phyloP scores from a whole-genome alignment of 257 asterid genomes.

The Lithospermum erythrorhizon region DNA sequence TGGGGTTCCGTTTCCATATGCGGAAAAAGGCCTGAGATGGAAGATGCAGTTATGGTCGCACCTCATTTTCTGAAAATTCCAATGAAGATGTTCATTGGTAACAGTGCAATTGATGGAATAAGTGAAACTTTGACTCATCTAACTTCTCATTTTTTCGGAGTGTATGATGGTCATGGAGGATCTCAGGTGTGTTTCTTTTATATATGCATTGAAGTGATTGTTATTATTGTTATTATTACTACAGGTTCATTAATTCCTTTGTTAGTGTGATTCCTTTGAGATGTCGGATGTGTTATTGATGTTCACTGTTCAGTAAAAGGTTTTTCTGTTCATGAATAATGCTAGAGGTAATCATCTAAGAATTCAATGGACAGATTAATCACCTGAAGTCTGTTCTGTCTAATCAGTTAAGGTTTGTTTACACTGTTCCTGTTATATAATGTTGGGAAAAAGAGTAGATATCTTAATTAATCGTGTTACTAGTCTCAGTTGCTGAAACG shows the following conservation, averaged over 20 bases:
- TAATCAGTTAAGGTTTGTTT: not conserved
- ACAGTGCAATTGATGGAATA: constrained; percentile 35
- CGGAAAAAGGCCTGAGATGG: constrained; percentile 85
- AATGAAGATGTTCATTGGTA: constrained; percentile 59
- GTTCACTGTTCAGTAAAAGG: not conserved
- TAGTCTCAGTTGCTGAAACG: not conserved
- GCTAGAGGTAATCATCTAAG: not conserved
- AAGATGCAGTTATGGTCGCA: constrained; percentile 47
- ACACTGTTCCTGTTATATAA: not conserved
- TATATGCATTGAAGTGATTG: constrained; percentile 2
- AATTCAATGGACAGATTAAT: not conserved
- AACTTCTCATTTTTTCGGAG: constrained; percentile 81
- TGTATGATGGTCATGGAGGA: constrained; percentile 94
- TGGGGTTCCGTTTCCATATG: constrained; percentile 70
- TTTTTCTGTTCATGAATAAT: not conserved
- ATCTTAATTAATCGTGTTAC: too few relatives aligned
- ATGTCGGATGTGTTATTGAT: not conserved
- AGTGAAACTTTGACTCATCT: constrained; percentile 52
- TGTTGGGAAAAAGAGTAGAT: not conserved
- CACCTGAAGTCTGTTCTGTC: not conserved
- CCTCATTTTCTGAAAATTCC: constrained; percentile 74
- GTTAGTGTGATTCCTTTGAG: not conserved
- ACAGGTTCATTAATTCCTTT: not conserved
- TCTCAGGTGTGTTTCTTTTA: constrained; percentile 47
- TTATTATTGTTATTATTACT: not conserved